A percentile compares a stretch with the other conserved stretches of the same genome.
Evolutionary conservation across 164 flowering plant genomes (phyloP).

Genomic region (Vitis amurensis): DNA sequence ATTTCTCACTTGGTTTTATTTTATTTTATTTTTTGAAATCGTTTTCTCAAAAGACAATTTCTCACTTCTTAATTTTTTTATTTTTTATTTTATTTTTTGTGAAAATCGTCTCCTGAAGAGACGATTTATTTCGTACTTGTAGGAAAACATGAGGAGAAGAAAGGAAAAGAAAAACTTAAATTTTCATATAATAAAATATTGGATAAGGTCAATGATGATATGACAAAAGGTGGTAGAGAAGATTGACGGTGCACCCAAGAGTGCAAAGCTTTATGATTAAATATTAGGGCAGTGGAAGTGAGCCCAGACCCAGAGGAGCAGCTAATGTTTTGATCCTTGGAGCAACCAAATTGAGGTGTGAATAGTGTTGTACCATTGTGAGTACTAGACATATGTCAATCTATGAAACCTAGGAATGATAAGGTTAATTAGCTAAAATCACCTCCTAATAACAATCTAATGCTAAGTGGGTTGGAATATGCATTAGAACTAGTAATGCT

Average conservation of each 20-base stretch:
- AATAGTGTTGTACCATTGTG: constrained; percentile 31
- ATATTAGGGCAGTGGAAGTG: constrained; percentile 25
- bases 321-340: constrained; percentile 22
- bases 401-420: constrained; percentile 63
- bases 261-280: constrained; percentile 40
- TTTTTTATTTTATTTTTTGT: no score
- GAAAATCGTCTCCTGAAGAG: no score
- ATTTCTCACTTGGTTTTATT: no score
- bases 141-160: neutral
- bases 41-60: no score
- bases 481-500: neutral
- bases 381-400: constrained; percentile 40
- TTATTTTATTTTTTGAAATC: no score
- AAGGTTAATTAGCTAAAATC: neutral
- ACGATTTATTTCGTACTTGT: neutral
- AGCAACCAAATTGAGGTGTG: constrained; percentile 22
- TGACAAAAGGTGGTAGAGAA: constrained; percentile 65
- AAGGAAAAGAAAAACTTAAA: neutral
- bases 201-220: constrained; percentile 58
- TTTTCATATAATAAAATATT: neutral
- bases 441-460: neutral
- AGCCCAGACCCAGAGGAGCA: constrained; percentile 9
- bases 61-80: no score
- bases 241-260: constrained; percentile 95
- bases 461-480: no score